Evolutionary conservation across 2,329 filamentous ascomycete species (phyloP), one percentile per base, ranked within the genome.

Genomic region (Stemphylium lycopersici): DNA sequence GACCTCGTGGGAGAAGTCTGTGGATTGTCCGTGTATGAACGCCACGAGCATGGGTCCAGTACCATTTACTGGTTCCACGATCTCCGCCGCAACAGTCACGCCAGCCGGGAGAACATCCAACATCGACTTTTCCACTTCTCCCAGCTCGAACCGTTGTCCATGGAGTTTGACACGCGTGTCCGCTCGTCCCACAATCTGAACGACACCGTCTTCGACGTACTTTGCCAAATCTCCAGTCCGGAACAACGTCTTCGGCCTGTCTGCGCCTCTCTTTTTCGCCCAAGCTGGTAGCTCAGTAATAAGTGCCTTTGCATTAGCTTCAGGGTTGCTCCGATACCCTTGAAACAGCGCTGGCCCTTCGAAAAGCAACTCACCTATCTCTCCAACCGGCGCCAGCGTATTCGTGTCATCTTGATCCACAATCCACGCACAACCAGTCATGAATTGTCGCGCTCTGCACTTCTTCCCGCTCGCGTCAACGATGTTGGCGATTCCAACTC

Each of bases 131-230:
- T 49, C 47, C 38, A 49, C 47, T 13, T 49, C 47, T 7, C 38
- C 47, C 11, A 49, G 32, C 38, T 49, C 47, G 12, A 43, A 49
- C 6, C 47, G 47, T 32, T 49, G 47, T 13, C 47, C 47, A 8
- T 49, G 22, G 3, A 49, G 5, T 22, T 49, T 49, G 31, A 49
- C 46, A 34, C 46, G 46, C 18, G 46, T 49, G 7, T 49, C 46
- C 15, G 41, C 34, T 20, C 46, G 41, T 20, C 46, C 46, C 10
- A 49, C 46, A 18, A 49, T 49, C 37, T 49, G 46, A 8, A 49
- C 38, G 32, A 49, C 46, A 4, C 46, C 46, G 26, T 49, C 38
- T 32, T 49, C 46, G n/a, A 49, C 29, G 32, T 49, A 49, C 31
- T 49, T 49, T 26, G 46, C 46, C 20, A 49, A 5, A 24, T 49